These are phyloP conservation scores for Holtermanniella nyarrowii DNA, from an alignment of 768 basidiomycete species.

Conservation along the genomic window DNA sequence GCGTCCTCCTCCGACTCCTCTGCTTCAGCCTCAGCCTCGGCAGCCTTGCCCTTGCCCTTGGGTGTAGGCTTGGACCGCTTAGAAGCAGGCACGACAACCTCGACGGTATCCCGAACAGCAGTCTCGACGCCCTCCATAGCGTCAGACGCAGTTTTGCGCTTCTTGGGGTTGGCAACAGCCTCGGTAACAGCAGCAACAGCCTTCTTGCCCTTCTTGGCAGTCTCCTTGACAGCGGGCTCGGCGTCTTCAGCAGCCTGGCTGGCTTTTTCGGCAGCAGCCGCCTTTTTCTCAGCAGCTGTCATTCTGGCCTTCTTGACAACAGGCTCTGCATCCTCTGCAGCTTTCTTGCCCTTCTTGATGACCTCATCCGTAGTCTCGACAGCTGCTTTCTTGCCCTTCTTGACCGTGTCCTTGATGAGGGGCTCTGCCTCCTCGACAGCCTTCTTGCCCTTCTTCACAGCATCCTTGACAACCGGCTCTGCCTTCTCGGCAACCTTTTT, in stretches of 20 bases:
- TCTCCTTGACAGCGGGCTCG: neutral
- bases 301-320: conserved; percentile 7
- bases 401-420: conserved; percentile 9
- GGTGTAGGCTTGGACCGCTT: conserved; percentile 6
- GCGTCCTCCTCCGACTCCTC: conserved; percentile 26
- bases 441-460: conserved; percentile 21
- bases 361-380: neutral
- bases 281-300: conserved; percentile 16
- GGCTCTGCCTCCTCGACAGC: conserved; percentile 7
- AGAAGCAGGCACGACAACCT: conserved; percentile 14
- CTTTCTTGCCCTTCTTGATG: conserved; percentile 9
- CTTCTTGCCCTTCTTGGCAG: conserved; percentile 6
- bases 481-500: conserved; percentile 10
- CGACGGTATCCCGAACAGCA: conserved; percentile 6
- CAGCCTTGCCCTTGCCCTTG: conserved; percentile 10
- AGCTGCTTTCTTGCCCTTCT: conserved; percentile 32
- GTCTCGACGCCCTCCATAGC: conserved; percentile 4
- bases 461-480: conserved; percentile 11
- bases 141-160: conserved; percentile 23
- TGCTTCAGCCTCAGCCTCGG: conserved; percentile 12
- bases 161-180: conserved; percentile 3
- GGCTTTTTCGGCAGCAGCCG: conserved; percentile 10
- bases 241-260: conserved; percentile 9
- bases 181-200: conserved; percentile 1
- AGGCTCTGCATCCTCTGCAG: neutral